Conservation (phyloP, 345 rosid species). For the Linum tenue region DNA sequence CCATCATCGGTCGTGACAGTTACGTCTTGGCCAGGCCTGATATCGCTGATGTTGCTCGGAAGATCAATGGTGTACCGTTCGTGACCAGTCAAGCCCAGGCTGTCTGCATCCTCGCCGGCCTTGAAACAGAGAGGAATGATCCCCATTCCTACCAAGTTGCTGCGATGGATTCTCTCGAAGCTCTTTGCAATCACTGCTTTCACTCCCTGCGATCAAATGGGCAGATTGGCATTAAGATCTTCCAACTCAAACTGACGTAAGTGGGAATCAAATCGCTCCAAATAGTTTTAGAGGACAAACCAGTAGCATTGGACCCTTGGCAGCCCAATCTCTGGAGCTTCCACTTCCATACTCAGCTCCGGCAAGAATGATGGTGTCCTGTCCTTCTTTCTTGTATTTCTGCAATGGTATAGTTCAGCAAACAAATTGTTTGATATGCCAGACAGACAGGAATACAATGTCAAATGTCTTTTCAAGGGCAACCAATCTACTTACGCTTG, state of each 20-base stretch:
- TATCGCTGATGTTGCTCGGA: conserved; percentile 55
- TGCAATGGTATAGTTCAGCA: conserved; percentile 23
- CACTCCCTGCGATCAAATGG: conserved; percentile 49
- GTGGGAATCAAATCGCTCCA: neutral
- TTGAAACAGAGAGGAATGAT: conserved; percentile 88
- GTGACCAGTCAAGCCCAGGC: conserved; percentile 78
- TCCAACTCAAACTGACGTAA: neutral
- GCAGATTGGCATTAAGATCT: neutral
- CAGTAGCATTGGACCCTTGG: conserved; percentile 96
- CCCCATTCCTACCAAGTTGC: conserved; percentile 99
- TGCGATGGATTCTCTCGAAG: conserved; percentile 95
- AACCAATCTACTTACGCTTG: conserved; percentile 42
- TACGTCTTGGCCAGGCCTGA: conserved; percentile 97
- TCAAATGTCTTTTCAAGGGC: too few species aligned
- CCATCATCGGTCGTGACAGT: conserved; percentile 70
- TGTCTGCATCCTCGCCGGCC: conserved; percentile 87
- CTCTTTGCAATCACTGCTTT: conserved; percentile 97
- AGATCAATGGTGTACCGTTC: conserved; percentile 86
- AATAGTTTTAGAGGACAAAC: conserved; percentile 25
- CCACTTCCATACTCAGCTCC: conserved; percentile 99
- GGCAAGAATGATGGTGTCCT: conserved; percentile 77
- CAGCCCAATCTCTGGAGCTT: conserved; percentile 99
- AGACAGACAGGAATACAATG: neutral
- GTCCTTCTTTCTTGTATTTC: conserved; percentile 75
- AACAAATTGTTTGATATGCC: neutral